phyloP scores from a whole-genome alignment of 1,284 basidiomycete genomes.

The Pascua sp. region DNA sequence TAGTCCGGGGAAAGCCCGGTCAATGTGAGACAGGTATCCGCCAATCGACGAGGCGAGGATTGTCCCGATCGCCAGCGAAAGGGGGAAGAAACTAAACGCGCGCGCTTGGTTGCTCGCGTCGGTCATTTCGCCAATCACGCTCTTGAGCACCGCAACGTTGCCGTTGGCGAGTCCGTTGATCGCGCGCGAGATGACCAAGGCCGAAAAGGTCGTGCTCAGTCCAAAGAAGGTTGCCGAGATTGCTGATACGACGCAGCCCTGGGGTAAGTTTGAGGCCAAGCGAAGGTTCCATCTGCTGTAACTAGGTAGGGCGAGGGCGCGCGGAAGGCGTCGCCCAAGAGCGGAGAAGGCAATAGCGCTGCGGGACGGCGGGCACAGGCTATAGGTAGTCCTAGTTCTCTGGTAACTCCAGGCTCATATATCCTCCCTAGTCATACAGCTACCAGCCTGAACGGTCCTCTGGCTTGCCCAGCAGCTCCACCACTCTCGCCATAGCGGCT shows the following conservation, averaged over 20 bases:
- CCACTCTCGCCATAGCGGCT: no score
- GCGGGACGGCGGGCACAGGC: no score
- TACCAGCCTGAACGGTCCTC: no score
- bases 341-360: no score
- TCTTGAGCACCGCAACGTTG: conserved; percentile 40
- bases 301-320: no score
- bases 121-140: conserved; percentile 36
- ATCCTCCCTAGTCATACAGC: no score
- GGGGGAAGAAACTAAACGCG: conserved; percentile 41
- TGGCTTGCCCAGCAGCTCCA: no score
- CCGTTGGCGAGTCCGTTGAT: conserved; percentile 39
- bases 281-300: no score
- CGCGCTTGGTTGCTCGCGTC: conserved; percentile 39
- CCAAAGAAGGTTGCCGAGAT: conserved; percentile 35
- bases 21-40: conserved; percentile 19
- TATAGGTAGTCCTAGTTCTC: no score
- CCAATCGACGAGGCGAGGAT: conserved; percentile 37
- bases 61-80: conserved; percentile 35
- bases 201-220: conserved; percentile 27
- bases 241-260: conserved; percentile 31
- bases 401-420: no score
- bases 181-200: conserved; percentile 28
- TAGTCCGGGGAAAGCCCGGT: conserved; percentile 17
- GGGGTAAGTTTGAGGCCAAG: neutral
- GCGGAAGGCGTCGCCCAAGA: no score